Percentiles rank a stretch among this genome's conserved stretches.
Evolutionary conservation across 495 filamentous ascomycete genomes (phyloP).

Genomic region (Bombardia bombarda): DNA sequence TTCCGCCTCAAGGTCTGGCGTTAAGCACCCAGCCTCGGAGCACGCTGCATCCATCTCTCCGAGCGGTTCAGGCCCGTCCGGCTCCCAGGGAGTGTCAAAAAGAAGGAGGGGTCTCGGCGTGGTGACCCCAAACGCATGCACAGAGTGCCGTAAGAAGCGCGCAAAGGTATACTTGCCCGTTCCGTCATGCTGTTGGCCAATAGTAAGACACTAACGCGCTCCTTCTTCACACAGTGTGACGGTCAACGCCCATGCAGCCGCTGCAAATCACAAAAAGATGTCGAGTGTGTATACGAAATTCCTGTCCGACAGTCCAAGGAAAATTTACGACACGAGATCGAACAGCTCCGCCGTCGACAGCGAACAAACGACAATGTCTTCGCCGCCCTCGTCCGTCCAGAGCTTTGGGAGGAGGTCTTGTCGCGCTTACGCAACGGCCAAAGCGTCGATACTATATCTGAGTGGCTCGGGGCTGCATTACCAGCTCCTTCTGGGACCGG

Average conservation of each 20-base stretch:
- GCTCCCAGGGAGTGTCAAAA: conserved; percentile 24
- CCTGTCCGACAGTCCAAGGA: conserved; percentile 49
- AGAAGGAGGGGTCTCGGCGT: conserved; percentile 42
- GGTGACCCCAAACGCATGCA: conserved; percentile 49
- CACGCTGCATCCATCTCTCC: conserved; percentile 2
- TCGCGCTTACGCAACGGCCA: conserved; percentile 39
- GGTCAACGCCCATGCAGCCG: conserved; percentile 44
- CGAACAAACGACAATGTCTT: conserved; percentile 38
- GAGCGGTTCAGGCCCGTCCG: neutral
- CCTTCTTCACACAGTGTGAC: conserved; percentile 36
- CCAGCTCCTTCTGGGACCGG: too few species aligned
- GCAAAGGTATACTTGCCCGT: conserved; percentile 34
- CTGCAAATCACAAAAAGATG: conserved; percentile 38
- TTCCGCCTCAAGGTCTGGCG: neutral
- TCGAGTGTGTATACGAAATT: conserved; percentile 45
- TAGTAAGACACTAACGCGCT: neutral
- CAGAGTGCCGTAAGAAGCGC: conserved; percentile 50
- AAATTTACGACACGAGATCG: conserved; percentile 43
- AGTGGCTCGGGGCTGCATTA: conserved; percentile 32
- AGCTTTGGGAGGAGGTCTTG: conserved; percentile 40
- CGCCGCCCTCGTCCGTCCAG: conserved; percentile 33
- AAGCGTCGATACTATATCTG: conserved; percentile 39
- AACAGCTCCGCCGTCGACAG: conserved; percentile 38
- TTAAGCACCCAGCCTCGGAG: conserved; percentile 1
- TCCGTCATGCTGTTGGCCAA: neutral